phyloP scores from a whole-genome alignment of 768 basidiomycete genomes.

The Mrakia gelida region DNA sequence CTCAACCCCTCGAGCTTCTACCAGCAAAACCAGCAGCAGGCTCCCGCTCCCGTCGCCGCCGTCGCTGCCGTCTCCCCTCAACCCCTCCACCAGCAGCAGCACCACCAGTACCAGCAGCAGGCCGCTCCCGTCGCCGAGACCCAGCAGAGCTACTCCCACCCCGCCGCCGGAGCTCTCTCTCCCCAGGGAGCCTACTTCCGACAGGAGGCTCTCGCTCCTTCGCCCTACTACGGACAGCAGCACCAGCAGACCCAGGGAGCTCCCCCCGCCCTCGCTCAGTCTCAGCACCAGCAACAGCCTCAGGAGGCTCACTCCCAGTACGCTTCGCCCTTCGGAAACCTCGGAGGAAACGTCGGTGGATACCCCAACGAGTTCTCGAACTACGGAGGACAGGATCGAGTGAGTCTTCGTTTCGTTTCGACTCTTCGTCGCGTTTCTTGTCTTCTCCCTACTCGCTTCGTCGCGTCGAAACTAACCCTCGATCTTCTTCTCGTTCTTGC shows the following conservation, averaged over 20 bases:
- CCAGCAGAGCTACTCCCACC: slow-evolving; percentile 35
- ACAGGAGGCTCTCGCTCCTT: slow-evolving; percentile 27
- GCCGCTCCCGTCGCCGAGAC: slow-evolving; percentile 34
- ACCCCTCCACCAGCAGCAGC: slow-evolving; percentile 22
- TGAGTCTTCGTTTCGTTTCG: neutral
- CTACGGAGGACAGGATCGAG: slow-evolving; percentile 27
- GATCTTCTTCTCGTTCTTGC: neutral
- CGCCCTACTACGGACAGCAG: slow-evolving; percentile 34
- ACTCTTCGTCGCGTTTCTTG: neutral
- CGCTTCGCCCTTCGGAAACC: slow-evolving; percentile 23
- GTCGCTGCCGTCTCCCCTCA: slow-evolving; percentile 29
- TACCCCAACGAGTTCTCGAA: slow-evolving; percentile 20
- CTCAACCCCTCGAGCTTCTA: slow-evolving; percentile 6
- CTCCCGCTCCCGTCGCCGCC: slow-evolving; percentile 2
- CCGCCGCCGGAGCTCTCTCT: slow-evolving; percentile 27
- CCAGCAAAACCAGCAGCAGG: slow-evolving; percentile 34
- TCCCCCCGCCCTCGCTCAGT: slow-evolving; percentile 39
- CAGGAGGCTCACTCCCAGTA: slow-evolving; percentile 30
- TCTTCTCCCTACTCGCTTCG: neutral
- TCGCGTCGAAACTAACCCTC: neutral
- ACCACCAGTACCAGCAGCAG: slow-evolving; percentile 22
- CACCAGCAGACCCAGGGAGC: slow-evolving; percentile 35
- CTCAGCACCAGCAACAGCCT: slow-evolving; percentile 34
- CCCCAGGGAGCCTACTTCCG: slow-evolving; percentile 31
- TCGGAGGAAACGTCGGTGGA: slow-evolving; percentile 22